These are phyloP conservation scores for Leucoagaricus sp. DNA, from an alignment of 1,284 basidiomycete genomes.

Conservation along the genomic window DNA sequence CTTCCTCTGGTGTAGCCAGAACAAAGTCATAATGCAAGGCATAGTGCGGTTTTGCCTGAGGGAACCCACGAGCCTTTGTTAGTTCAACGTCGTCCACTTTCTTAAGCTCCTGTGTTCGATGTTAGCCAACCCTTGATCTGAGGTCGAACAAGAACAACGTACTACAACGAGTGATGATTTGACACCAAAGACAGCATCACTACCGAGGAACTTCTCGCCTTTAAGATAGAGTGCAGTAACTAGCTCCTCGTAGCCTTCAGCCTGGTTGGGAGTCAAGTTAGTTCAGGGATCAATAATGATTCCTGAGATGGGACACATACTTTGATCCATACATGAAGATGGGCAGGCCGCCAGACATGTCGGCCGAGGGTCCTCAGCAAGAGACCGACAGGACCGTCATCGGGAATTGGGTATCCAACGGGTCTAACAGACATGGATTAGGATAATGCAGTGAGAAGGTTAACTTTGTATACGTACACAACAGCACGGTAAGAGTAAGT, in stretches of 20 bases:
- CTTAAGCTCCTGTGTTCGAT: slow-evolving; percentile 22
- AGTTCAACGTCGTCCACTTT: slow-evolving; percentile 53
- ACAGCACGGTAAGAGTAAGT: slow-evolving; percentile 75
- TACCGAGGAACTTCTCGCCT: slow-evolving; percentile 65
- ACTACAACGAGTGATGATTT: slow-evolving; percentile 57
- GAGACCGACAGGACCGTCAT: slow-evolving; percentile 77
- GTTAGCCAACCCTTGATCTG: neutral
- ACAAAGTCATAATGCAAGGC: slow-evolving; percentile 64
- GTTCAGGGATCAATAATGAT: neutral
- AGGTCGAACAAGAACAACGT: slow-evolving; percentile 17
- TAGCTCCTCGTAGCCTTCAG: slow-evolving; percentile 71
- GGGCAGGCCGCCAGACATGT: slow-evolving; percentile 75
- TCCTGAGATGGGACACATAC: slow-evolving; percentile 25
- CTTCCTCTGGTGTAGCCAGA: slow-evolving; percentile 56
- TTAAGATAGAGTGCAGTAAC: slow-evolving; percentile 77
- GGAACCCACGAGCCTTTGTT: slow-evolving; percentile 63
- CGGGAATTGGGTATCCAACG: slow-evolving; percentile 78
- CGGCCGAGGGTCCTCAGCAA: slow-evolving; percentile 59
- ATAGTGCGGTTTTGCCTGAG: slow-evolving; percentile 54
- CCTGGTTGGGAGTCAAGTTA: slow-evolving; percentile 25
- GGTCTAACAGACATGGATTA: slow-evolving; percentile 40
- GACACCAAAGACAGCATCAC: slow-evolving; percentile 81
- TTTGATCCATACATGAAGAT: slow-evolving; percentile 75
- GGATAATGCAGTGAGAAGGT: neutral
- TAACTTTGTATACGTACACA: slow-evolving; percentile 37